phyloP scores from a whole-genome alignment of 169 alveolate species.

The Plasmodium gonderi region DNA sequence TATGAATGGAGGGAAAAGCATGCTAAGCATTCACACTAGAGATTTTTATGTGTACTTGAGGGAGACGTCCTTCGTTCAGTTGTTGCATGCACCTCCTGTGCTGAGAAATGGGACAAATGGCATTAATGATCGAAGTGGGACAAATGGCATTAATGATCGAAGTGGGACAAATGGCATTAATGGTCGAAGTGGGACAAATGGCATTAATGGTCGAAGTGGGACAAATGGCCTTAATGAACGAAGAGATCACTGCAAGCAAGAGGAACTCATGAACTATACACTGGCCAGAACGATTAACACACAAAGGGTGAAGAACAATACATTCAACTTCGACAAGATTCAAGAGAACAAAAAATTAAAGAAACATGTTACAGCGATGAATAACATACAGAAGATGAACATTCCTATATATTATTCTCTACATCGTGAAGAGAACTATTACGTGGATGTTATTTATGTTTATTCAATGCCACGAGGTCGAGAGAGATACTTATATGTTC shows the following conservation, averaged over 20 bases:
- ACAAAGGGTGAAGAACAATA: background rate
- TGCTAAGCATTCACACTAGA: slow-evolving; percentile 5
- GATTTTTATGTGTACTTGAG: slow-evolving; percentile 20
- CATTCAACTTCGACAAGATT: slow-evolving; percentile 10
- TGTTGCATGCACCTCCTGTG: background rate
- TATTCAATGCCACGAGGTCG: slow-evolving; percentile 43
- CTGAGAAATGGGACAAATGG: background rate
- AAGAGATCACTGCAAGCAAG: background rate
- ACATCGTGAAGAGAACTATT: background rate
- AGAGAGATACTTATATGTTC: background rate
- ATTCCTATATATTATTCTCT: background rate
- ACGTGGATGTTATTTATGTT: slow-evolving; percentile 5
- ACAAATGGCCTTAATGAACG: background rate
- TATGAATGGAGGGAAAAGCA: background rate
- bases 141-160: background rate
- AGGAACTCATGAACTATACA: background rate
- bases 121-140: background rate
- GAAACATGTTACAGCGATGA: background rate
- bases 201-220: background rate
- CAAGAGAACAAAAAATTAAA: background rate
- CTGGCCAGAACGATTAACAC: background rate
- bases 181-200: background rate
- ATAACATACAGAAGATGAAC: background rate
- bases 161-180: background rate
- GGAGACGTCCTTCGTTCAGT: slow-evolving; percentile 27